phyloP scores from a whole-genome alignment of 2,329 filamentous ascomycete genomes.

The Trichoderma sp. region DNA sequence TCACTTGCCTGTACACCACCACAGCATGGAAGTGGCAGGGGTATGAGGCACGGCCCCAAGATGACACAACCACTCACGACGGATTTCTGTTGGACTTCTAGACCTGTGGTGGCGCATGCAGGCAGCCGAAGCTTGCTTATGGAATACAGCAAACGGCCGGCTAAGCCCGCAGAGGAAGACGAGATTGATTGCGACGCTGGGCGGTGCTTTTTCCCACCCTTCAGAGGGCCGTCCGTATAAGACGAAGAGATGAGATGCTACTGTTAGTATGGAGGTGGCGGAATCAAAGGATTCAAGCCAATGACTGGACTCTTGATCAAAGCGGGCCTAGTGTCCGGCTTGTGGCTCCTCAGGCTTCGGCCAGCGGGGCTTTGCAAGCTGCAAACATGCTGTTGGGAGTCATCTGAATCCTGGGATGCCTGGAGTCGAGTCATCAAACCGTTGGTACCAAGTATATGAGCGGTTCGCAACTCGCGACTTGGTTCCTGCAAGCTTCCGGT shows the following conservation, averaged over 20 bases:
- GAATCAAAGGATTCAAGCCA: not conserved
- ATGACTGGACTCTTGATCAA: not conserved
- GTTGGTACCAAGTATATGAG: conserved; percentile 1
- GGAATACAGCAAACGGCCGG: not conserved
- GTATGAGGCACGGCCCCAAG: not conserved
- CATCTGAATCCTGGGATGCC: not conserved
- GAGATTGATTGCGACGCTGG: not conserved
- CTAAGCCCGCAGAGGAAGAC: not conserved
- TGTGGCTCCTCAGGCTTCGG: conserved; percentile 12
- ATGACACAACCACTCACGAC: not conserved
- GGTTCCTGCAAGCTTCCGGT: conserved; percentile 18
- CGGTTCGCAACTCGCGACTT: conserved; percentile 15
- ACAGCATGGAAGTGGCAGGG: not conserved
- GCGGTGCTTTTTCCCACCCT: not conserved
- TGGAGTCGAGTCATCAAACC: conserved; percentile 8
- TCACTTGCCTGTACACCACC: not conserved
- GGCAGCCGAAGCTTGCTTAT: not conserved
- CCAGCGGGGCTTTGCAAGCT: not conserved
- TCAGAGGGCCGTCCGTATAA: not conserved
- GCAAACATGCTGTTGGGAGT: not conserved
- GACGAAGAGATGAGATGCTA: not conserved
- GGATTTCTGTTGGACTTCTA: conserved; percentile 1
- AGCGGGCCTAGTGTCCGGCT: conserved; percentile 10
- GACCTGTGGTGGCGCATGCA: conserved; percentile 12
- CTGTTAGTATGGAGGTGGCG: not conserved